These are phyloP conservation scores for Sclerotinia minor DNA, from an alignment of 2,329 filamentous ascomycete genomes.

Conservation along the genomic window DNA sequence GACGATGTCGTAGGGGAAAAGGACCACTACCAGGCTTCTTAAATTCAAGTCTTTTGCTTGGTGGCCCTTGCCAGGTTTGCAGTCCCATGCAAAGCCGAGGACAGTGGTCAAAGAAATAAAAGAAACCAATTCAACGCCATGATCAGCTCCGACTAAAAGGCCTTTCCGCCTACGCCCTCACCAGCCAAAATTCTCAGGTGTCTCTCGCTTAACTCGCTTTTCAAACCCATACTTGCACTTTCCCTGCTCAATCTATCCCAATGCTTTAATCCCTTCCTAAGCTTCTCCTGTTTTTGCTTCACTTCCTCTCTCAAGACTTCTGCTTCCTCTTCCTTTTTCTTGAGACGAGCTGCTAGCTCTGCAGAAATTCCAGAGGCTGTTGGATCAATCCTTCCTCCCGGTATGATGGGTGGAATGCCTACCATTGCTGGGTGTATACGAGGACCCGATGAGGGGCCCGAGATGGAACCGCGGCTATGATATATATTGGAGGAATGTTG, in stretches of 20 bases:
- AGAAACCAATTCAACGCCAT: not conserved
- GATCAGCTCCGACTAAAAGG: conserved; percentile 34
- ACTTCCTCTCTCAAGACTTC: conserved; percentile 39
- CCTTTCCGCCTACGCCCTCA: conserved; percentile 41
- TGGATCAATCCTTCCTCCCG: conserved; percentile 40
- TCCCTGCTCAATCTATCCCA: conserved; percentile 41
- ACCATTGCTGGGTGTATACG: conserved; percentile 41
- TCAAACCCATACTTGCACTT: conserved; percentile 35
- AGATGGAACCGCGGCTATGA: conserved; percentile 26
- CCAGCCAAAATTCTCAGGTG: conserved; percentile 42
- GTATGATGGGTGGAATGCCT: conserved; percentile 40
- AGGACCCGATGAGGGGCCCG: conserved; percentile 31
- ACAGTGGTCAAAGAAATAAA: not conserved
- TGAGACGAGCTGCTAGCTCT: conserved; percentile 37
- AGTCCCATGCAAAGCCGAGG: not conserved
- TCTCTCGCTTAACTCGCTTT: conserved; percentile 41
- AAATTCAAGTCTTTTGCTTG: conserved; percentile 9
- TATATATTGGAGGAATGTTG: conserved; percentile 37
- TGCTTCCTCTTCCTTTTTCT: conserved; percentile 41
- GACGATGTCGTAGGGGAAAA: not conserved
- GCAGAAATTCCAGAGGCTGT: conserved; percentile 37
- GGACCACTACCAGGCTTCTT: not conserved
- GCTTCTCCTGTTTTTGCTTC: conserved; percentile 40
- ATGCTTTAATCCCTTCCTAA: conserved; percentile 38
- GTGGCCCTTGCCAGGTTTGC: not conserved